A percentile compares a stretch with the other conserved stretches of the same genome.
Conservation (phyloP, 169 alveolate species). For the Miamiensis avidus region DNA sequence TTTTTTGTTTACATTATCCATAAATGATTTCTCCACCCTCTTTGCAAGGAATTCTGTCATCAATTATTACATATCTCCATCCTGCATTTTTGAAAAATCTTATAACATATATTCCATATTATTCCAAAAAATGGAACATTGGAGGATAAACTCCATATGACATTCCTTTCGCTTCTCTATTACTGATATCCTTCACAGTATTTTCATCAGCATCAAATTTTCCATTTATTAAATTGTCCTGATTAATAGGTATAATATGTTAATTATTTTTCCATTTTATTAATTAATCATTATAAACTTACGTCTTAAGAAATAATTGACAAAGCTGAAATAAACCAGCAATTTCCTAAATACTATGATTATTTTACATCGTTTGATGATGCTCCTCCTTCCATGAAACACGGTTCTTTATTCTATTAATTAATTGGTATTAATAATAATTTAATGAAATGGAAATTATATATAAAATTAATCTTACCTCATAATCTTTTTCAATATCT, state of each 20-base stretch:
- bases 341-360: constrained; percentile 78
- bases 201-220: constrained; percentile 56
- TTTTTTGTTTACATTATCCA: constrained; percentile 71
- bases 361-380: constrained; percentile 78
- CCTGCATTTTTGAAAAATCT: constrained; percentile 80
- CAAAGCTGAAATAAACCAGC: constrained; percentile 87
- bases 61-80: constrained; percentile 88
- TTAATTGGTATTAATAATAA: background rate
- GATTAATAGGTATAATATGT: constrained; percentile 78
- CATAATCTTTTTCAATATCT: constrained; percentile 42
- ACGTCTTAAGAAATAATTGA: constrained; percentile 36
- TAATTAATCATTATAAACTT: no score
- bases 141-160: constrained; percentile 89
- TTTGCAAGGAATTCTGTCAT: constrained; percentile 75
- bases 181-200: constrained; percentile 52
- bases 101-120: constrained; percentile 79
- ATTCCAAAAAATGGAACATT: constrained; percentile 74
- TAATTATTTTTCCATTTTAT: constrained; percentile 16
- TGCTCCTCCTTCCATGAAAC: constrained; percentile 54
- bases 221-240: constrained; percentile 78
- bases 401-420: constrained; percentile 21
- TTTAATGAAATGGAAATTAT: no score
- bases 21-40: constrained; percentile 57
- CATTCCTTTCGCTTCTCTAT: constrained; percentile 60
- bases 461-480: background rate